Base-by-base conservation (phyloP, 768 basidiomycete species). In the Lentinula lateritia region DNA sequence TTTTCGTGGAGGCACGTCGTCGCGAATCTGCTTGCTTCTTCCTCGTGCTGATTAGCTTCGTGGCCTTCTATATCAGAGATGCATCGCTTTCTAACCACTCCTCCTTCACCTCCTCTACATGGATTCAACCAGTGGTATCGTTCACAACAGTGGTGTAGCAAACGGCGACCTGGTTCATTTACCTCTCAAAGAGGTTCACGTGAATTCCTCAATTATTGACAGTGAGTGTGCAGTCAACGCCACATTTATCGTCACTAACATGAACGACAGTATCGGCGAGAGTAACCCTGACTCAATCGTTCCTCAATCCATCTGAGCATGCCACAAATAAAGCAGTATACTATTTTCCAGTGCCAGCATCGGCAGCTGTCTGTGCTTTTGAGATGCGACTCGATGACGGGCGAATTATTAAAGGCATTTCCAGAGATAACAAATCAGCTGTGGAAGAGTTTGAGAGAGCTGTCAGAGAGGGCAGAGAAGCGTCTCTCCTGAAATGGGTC, bases 291-390 rank as follows among this genome's bases (percentile, higher is more conserved):
- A 62, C 64, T 1, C 82, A 83, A 57, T 69, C 67, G 0, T 83
- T 76, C 67, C 67, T 58, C 15, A 83, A 83, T 61, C 64, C 73
- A 0, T 71, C 72, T 3, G 67, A 70, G 8, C 63, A 62, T 39
- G 66, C 75, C 1, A 84, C 83, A 0, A 68, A 70, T 43, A 72
- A 78, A 50, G 82, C 80, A 32, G 76, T 81, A 36, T 88, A 86
- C 67, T 74, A 78, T 42, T 87, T 88, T 63, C 85, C 86, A 8
- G 76, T 87, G 5, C 87, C 86, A 0, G 80, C 78, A 1, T 74
- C 73, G 35, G 81, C 80, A 0, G 84, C 83, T 0, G 75, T 86
- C 7, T 86, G 83, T 61, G 78, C 77, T 0, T 88, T 88, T 65
- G 71, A 78, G 38, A 77, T 86, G 69, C 72, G 72, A 42, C 73